A percentile compares a stretch with the other conserved stretches of the same genome.
Conservation (phyloP, 148 eudicot genomes). For the Dysphania ambrosioides region DNA sequence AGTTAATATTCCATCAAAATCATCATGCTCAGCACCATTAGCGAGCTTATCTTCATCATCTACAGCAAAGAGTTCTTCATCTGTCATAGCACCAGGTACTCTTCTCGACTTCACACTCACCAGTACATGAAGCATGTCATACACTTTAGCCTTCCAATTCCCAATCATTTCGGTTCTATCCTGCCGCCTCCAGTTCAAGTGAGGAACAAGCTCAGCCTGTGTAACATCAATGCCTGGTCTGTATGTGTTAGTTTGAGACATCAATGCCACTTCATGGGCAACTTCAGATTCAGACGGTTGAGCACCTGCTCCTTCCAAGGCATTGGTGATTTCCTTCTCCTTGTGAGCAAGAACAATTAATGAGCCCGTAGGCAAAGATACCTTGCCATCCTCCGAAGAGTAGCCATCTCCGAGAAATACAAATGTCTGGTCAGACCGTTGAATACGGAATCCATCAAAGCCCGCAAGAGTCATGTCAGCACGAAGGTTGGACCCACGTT, state of each 20-base stretch:
- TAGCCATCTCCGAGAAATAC: conserved; percentile 91
- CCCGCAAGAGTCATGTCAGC: conserved; percentile 98
- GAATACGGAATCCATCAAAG: conserved; percentile 88
- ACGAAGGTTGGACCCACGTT: conserved; percentile 84
- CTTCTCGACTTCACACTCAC: conserved; percentile 91
- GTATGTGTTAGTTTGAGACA: conserved; percentile 90
- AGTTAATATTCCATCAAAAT: conserved; percentile 69
- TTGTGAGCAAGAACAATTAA: conserved; percentile 78
- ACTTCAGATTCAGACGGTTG: conserved; percentile 89
- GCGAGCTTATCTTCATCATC: conserved; percentile 56
- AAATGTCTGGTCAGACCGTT: conserved; percentile 86
- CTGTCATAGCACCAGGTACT: conserved; percentile 93
- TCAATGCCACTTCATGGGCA: conserved; percentile 81
- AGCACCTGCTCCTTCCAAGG: conserved; percentile 86
- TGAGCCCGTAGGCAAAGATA: conserved; percentile 75
- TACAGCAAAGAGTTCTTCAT: conserved; percentile 78
- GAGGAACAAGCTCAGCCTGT: conserved; percentile 85
- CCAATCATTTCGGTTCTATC: conserved; percentile 89
- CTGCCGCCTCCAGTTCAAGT: conserved; percentile 87
- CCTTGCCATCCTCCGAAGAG: conserved; percentile 51
- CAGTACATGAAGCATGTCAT: conserved; percentile 88
- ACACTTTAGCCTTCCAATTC: conserved; percentile 85
- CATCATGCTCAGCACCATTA: conserved; percentile 62
- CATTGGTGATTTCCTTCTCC: conserved; percentile 76
- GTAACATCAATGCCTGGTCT: conserved; percentile 97